phyloP scores from a whole-genome alignment of 2,329 filamentous ascomycete species.

The Proliferodiscus dingleyae region DNA sequence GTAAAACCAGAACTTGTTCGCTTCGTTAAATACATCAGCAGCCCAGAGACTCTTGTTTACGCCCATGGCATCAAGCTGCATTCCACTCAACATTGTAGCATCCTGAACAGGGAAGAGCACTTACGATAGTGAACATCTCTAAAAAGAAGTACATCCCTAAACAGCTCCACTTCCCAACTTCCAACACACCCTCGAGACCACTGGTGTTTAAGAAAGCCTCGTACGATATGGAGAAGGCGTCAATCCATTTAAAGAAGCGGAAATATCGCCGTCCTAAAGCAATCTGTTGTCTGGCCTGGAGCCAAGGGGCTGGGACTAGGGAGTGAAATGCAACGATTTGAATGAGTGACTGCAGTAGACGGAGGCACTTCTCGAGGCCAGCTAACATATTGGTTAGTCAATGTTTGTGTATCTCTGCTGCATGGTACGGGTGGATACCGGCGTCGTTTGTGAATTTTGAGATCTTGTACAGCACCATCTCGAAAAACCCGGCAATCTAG shows the following conservation, averaged over 20 bases:
- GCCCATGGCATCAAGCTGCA: slow-evolving; percentile 47
- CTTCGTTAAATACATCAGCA: slow-evolving; percentile 49
- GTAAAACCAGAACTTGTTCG: slow-evolving; percentile 67
- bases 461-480: slow-evolving; percentile 10
- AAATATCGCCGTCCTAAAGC: slow-evolving; percentile 54
- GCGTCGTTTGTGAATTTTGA: slow-evolving; percentile 25
- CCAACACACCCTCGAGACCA: slow-evolving; percentile 40
- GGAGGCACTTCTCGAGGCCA: slow-evolving; percentile 57
- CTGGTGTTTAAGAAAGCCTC: slow-evolving; percentile 32
- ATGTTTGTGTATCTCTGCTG: neutral
- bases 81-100: no score
- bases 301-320: slow-evolving; percentile 36
- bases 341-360: slow-evolving; percentile 49
- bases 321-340: slow-evolving; percentile 45
- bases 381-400: slow-evolving; percentile 33
- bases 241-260: slow-evolving; percentile 64
- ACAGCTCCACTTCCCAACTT: slow-evolving; percentile 52
- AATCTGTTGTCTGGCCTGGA: slow-evolving; percentile 36
- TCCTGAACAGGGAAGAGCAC: no score
- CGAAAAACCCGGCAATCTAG: no score
- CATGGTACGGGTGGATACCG: slow-evolving; percentile 10
- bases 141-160: slow-evolving; percentile 63
- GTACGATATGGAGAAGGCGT: slow-evolving; percentile 50
- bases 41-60: slow-evolving; percentile 40
- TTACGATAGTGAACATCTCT: slow-evolving; percentile 58